A percentile compares a stretch with the other conserved stretches of the same genome.
These are phyloP conservation scores for Magnusiomyces clavatus DNA, from an alignment of 1,139 yeast species.

Conservation along the genomic window DNA sequence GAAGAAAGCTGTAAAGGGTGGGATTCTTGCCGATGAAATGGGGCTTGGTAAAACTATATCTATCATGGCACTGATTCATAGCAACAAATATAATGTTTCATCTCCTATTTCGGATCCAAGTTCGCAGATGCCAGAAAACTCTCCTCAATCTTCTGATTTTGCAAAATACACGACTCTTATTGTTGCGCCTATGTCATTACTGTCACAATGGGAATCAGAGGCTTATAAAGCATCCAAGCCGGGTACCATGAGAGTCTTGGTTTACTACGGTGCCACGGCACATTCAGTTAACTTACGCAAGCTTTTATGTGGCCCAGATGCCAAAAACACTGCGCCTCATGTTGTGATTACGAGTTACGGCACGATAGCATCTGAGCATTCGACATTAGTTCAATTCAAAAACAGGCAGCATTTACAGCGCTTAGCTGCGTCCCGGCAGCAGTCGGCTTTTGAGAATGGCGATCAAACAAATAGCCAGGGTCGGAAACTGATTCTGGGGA, in stretches of 20 bases:
- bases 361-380: conserved; percentile 69
- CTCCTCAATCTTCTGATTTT: conserved; percentile 31
- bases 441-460: neutral
- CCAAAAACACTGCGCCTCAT: conserved; percentile 46
- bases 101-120: neutral
- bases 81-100: conserved; percentile 24
- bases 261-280: conserved; percentile 65
- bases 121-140: neutral
- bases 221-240: conserved; percentile 43
- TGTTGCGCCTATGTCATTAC: conserved; percentile 83
- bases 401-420: neutral
- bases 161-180: conserved; percentile 70
- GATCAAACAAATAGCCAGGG: neutral
- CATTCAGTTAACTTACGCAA: conserved; percentile 40
- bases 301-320: conserved; percentile 34
- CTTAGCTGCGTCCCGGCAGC: neutral
- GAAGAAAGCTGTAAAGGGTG: conserved; percentile 57
- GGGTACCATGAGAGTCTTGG: conserved; percentile 27
- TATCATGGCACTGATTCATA: conserved; percentile 62
- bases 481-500: conserved; percentile 3
- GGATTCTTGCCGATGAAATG: conserved; percentile 96
- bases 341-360: conserved; percentile 85
- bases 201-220: conserved; percentile 88
- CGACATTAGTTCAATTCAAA: conserved; percentile 21
- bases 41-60: conserved; percentile 93